Base-by-base conservation (phyloP, 306 rosid genomes). In the Gleditsia sinensis region DNA sequence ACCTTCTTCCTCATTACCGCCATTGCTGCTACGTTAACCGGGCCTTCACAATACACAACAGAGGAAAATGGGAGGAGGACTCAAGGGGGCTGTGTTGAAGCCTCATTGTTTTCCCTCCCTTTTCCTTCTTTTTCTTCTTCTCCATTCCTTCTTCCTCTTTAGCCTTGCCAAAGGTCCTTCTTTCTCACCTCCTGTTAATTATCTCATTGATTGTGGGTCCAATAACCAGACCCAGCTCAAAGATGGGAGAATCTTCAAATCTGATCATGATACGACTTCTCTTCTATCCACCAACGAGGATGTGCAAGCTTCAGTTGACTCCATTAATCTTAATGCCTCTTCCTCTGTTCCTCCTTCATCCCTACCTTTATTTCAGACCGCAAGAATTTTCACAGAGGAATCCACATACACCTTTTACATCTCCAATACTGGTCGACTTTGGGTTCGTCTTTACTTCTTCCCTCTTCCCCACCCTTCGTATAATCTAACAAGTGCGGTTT, bases 401-500 rank as follows among this genome's bases (percentile, higher is more conserved):
- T 86, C 98, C 17, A 78, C 77, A 8, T 94, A 79, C 71, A 82
- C 82, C 2, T 94, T 89, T 69, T 84, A 82, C 77, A 82, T 94
- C 34, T 78, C 97, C 28, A 77, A 82, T 27, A 11, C 82, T 0
- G 96, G 94, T 25, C 36, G 84, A 34, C 85, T 91, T 67, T 94
- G 90, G 89, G 20, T 94, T 67, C 96, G 98, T 16, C 97, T 94
- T 16, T 88, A 89, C 88, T 91, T 91, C 84, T 86, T 72, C 76
- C 90, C 97, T 27, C 79, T 94, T 33, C 71, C 79, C 1, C 74
- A 88, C 68, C 71, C 84, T 23, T 62, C 83, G 0, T 85, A 79
- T 23, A 82, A 91, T 82, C 89, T 93, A 24, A 57, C 80, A 10
- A 66, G 45, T 25, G 90, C 94, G 1, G 80, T 83, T 34, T 91